Evolutionary conservation across 805 yeast genomes (phyloP).

Genomic region (Saccharomycopsis fermentans): DNA sequence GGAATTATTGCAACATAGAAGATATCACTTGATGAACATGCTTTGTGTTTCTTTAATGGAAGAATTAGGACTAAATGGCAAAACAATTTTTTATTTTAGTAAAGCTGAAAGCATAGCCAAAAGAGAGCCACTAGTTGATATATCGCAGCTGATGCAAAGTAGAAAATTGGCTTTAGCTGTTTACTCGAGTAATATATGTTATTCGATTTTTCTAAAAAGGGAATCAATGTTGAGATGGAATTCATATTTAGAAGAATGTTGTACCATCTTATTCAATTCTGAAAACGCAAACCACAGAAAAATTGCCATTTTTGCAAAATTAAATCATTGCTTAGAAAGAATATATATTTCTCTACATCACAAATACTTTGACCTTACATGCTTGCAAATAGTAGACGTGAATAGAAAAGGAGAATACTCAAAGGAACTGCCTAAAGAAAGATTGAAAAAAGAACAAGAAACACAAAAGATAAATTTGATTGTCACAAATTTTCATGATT

Average conservation of each 20-base stretch:
- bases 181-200: conserved; percentile 53
- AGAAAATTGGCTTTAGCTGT: conserved; percentile 45
- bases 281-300: conserved; percentile 26
- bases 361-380: conserved; percentile 24
- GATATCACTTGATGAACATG: conserved; percentile 60
- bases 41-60: conserved; percentile 59
- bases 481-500: conserved; percentile 38
- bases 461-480: background rate
- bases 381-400: background rate
- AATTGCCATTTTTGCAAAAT: conserved; percentile 47
- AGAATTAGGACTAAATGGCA: conserved; percentile 64
- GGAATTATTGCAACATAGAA: conserved; percentile 68
- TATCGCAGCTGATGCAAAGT: conserved; percentile 35
- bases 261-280: conserved; percentile 33
- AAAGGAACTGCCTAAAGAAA: background rate
- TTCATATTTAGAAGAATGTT: conserved; percentile 49
- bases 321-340: conserved; percentile 52
- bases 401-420: background rate
- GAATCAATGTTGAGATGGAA: conserved; percentile 55
- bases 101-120: conserved; percentile 33
- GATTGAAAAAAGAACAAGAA: background rate
- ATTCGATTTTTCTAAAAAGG: conserved; percentile 56
- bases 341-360: conserved; percentile 42
- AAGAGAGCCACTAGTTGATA: conserved; percentile 30
- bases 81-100: conserved; percentile 34